These are phyloP conservation scores for Hemisphaericaspora nanyangensis DNA, from an alignment of 805 yeast species.

Conservation along the genomic window DNA sequence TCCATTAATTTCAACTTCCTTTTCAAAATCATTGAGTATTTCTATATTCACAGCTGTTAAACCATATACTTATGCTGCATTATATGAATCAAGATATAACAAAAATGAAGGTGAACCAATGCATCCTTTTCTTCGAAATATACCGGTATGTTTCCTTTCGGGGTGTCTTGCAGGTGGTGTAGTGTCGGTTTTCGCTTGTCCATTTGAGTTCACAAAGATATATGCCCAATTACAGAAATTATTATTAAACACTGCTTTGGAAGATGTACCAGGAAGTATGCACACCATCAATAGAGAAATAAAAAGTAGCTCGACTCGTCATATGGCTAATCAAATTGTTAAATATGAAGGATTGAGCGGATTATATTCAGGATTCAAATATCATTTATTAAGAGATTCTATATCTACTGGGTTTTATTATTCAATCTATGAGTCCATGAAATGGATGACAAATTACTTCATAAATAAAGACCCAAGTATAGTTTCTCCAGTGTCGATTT, in stretches of 20 bases:
- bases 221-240: constrained; percentile 69
- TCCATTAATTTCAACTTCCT: constrained; percentile 63
- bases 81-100: constrained; percentile 8
- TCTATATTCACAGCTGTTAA: constrained; percentile 56
- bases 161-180: constrained; percentile 67
- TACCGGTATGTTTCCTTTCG: constrained; percentile 45
- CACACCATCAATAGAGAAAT: constrained; percentile 10
- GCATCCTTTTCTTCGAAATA: constrained; percentile 39
- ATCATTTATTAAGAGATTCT: constrained; percentile 66
- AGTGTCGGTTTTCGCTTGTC: constrained; percentile 67
- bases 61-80: constrained; percentile 28
- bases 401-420: constrained; percentile 71
- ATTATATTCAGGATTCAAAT: constrained; percentile 68
- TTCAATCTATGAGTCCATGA: constrained; percentile 70
- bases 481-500: constrained; percentile 29
- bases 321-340: constrained; percentile 46
- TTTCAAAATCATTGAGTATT: constrained; percentile 63
- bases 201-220: constrained; percentile 80
- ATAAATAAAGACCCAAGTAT: constrained; percentile 23
- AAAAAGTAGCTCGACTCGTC: constrained; percentile 33
- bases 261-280: constrained; percentile 12
- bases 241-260: constrained; percentile 25
- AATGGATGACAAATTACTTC: constrained; percentile 41
- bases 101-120: constrained; percentile 1
- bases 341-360: constrained; percentile 58